Evolutionary conservation across 2,329 filamentous ascomycete genomes (phyloP).

Genomic region (Arachnomyces sp.): DNA sequence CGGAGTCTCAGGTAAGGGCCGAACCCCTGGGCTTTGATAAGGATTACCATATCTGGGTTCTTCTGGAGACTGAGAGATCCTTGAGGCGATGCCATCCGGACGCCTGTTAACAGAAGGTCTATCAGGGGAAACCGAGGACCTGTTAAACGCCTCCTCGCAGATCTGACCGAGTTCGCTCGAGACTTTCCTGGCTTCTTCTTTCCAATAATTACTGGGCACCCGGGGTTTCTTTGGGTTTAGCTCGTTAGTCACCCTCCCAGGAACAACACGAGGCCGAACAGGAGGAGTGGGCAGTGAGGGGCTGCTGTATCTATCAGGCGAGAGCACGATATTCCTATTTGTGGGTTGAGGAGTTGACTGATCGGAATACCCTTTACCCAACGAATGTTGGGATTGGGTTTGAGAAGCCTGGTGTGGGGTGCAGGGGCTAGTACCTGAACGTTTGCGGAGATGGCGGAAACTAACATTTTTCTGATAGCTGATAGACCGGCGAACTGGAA

Average conservation of each 20-base stretch:
- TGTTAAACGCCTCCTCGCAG: conserved; percentile 86
- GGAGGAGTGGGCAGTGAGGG: conserved; percentile 33
- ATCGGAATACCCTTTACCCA: conserved; percentile 15
- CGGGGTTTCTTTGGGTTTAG: conserved; percentile 35
- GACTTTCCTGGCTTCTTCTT: conserved; percentile 73
- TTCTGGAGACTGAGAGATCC: conserved; percentile 40
- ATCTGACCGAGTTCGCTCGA: conserved; percentile 80
- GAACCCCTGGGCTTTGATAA: conserved; percentile 20
- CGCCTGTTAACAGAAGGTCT: conserved; percentile 36
- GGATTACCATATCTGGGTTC: conserved; percentile 13
- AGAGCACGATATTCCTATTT: conserved; percentile 14
- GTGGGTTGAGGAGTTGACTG: conserved; percentile 16
- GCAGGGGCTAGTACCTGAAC: conserved; percentile 23
- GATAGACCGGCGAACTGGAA: conserved; percentile 34
- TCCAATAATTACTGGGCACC: conserved; percentile 46
- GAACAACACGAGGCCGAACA: conserved; percentile 25
- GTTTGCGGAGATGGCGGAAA: conserved; percentile 49
- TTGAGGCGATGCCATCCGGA: conserved; percentile 15
- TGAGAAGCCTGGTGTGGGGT: conserved; percentile 16
- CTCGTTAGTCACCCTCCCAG: conserved; percentile 17
- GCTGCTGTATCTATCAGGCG: conserved; percentile 24
- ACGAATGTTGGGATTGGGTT: conserved; percentile 18
- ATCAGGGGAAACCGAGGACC: conserved; percentile 49
- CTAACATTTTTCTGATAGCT: conserved; percentile 55
- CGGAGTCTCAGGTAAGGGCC: conserved; percentile 39